Evolutionary conservation across 1,284 basidiomycete genomes (phyloP).

Genomic region (Inonotus obliquus): DNA sequence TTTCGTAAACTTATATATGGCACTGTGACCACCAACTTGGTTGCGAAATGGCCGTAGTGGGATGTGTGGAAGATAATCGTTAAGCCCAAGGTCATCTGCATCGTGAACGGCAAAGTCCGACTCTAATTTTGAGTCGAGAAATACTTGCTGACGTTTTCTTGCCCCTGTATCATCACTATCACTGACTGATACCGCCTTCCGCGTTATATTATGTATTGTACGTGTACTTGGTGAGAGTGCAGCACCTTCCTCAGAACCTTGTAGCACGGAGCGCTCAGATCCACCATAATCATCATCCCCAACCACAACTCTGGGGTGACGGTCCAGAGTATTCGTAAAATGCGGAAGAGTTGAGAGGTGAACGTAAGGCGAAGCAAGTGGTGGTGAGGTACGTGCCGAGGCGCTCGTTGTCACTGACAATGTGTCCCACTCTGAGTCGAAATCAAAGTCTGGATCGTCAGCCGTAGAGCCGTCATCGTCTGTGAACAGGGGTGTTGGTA

Average conservation of each 20-base stretch:
- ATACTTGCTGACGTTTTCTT: neutral
- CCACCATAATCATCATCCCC: conserved; percentile 14
- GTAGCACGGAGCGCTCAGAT: conserved; percentile 1
- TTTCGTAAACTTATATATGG: conserved; percentile 98
- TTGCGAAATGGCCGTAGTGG: conserved; percentile 95
- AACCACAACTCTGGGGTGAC: neutral
- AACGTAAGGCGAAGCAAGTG: conserved; percentile 2
- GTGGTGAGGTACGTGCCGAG: conserved; percentile 12
- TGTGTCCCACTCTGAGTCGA: conserved; percentile 27
- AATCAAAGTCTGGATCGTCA: conserved; percentile 28
- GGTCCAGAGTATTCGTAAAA: neutral
- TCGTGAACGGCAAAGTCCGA: conserved; percentile 5
- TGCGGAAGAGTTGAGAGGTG: neutral
- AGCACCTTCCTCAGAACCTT: neutral
- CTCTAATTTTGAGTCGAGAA: neutral
- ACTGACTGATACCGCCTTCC: neutral
- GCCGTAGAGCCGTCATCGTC: conserved; percentile 35
- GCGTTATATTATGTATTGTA: neutral
- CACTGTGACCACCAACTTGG: conserved; percentile 95
- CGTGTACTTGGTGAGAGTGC: conserved; percentile 1
- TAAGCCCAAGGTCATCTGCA: conserved; percentile 31
- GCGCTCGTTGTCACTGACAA: conserved; percentile 13
- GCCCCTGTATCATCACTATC: conserved; percentile 2
- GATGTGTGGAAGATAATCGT: conserved; percentile 76
- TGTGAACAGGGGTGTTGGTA: conserved; percentile 44